Evolutionary conservation across 345 rosid species (phyloP), one percentile per base, ranked within the genome.

Genomic region (Boechera divaricarpa): DNA sequence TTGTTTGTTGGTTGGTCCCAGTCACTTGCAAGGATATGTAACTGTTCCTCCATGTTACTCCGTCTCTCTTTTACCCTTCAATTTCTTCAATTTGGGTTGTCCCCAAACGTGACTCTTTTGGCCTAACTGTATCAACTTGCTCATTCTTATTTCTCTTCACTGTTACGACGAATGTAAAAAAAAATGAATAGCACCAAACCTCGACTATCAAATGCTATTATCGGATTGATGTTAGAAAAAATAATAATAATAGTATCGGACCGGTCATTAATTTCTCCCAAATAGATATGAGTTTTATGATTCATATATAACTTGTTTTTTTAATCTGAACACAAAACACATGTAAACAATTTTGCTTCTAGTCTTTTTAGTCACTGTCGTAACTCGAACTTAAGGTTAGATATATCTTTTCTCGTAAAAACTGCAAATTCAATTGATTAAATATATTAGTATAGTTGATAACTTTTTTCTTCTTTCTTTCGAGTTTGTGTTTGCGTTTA

Each of bases 11-110:
- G 55, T 60, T 76, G 69, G 79, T 60, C 79, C 62, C 67, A 59
- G 4, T 69, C 79, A 67, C 69, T 75, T 59, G 69, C 62, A 51
- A 13, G 53, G 42, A 67, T 48, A 31, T 67, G 78, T 35, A 47
- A 66, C 73, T 66, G 59, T 63, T 75, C 42, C 48, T 31, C 79
- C 79, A 67, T 75, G 73, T 75, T 67, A 48, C 79, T 67, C 68
- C 24, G 38, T 6, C 12, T 45, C 39, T 76, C 36, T 51, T 18
- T 76, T 51, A 59, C 77, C 71, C 73, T 66, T 57, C 59, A 4
- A 1, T 35, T 58, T 56, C 39, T 57, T 24, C 38, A 29, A 1
- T 52, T 70, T 63, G 26, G 69, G 9, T 16, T n/a, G 63, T 39
- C 69, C 11, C 3, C 33, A 32, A 39, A 39, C 16, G 48, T 16